Base-by-base conservation (phyloP, 768 basidiomycete genomes). In the Suillus bovinus region DNA sequence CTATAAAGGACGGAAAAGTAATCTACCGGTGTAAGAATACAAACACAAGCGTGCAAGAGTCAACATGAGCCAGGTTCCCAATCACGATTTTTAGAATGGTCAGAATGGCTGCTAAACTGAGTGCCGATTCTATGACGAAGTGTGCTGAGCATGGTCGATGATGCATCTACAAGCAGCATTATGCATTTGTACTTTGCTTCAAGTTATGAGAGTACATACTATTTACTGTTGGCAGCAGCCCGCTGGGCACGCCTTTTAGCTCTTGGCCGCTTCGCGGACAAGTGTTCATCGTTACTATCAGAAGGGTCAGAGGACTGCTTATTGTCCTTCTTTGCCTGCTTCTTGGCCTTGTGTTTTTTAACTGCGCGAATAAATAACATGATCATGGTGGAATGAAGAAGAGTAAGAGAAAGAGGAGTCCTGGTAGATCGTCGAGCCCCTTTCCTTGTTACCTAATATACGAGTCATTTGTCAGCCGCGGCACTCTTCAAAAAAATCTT, bases 331-430 rank as follows among this genome's bases (percentile, higher is more conserved):
- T 66, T 68, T 54, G 61, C 65, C 29, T 60, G 59, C 53, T 65
- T 71, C 47, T 64, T 71, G 20, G 60, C 63, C 57, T 70, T 70
- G 69, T 74, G 72, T 64, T 70, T 72, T 33, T 72, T 66, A 57
- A 65, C 72, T 31, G 42, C 64, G 58, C 50, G 65, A 11, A 29
- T 1, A 24, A 70, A 16, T 0, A 72, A 0, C 70, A 64, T 71
- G 61, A 24, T 61, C 31, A 42, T 27, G 42, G 6, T 41, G 60
- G 22, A 6, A 9, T 56, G 54, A 34, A 22, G 54, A 34, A 22
- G 16, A 16, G 29, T 14, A 31, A 61, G 16, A 39, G 24, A 27
- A 53, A 50, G n/a, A 52, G 56, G 22, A n/a, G 41, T n/a, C n/a
- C n/a, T n/a, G n/a, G n/a, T n/a, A n/a, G n/a, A n/a, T 24, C 14